Evolutionary conservation across 129 eudicot genomes (phyloP).

Genomic region (Dittrichia graveolens): DNA sequence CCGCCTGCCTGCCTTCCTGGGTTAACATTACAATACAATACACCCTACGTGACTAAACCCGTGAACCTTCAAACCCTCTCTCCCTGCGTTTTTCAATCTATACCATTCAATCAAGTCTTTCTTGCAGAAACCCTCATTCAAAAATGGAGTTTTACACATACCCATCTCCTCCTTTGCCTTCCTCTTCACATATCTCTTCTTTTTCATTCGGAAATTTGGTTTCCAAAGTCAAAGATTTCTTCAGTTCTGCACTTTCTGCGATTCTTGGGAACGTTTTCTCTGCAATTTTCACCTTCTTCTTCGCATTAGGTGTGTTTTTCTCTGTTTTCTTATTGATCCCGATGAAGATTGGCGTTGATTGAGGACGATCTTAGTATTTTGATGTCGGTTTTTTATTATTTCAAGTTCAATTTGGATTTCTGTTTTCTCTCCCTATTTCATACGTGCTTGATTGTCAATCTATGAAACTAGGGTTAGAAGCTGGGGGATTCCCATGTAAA

Average conservation of each 20-base stretch:
- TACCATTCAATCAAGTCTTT: background rate
- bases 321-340: conserved; percentile 4
- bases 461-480: conserved; percentile 17
- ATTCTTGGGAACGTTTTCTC: conserved; percentile 78
- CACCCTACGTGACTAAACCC: conserved; percentile 25
- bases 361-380: background rate
- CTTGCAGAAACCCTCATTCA: conserved; percentile 4
- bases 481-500: conserved; percentile 5
- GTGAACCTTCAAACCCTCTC: conserved; percentile 31
- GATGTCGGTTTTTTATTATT: conserved; percentile 9
- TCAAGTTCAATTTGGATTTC: conserved; percentile 25
- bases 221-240: conserved; percentile 50
- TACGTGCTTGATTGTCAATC: background rate
- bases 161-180: conserved; percentile 65
- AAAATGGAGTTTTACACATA: conserved; percentile 73
- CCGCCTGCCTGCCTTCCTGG: no score
- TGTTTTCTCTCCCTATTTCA: conserved; percentile 10
- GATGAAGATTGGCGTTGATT: background rate
- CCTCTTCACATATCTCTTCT: conserved; percentile 43
- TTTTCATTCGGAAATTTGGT: conserved; percentile 49
- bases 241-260: conserved; percentile 65
- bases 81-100: background rate
- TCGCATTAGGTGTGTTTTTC: conserved; percentile 63
- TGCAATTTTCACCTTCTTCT: conserved; percentile 92
- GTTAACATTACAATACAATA: background rate